Percentiles rank a stretch among this genome's conserved stretches.
These are phyloP conservation scores for Elsinoe arachidis DNA, from an alignment of 2,329 filamentous ascomycete species.

Conservation along the genomic window DNA sequence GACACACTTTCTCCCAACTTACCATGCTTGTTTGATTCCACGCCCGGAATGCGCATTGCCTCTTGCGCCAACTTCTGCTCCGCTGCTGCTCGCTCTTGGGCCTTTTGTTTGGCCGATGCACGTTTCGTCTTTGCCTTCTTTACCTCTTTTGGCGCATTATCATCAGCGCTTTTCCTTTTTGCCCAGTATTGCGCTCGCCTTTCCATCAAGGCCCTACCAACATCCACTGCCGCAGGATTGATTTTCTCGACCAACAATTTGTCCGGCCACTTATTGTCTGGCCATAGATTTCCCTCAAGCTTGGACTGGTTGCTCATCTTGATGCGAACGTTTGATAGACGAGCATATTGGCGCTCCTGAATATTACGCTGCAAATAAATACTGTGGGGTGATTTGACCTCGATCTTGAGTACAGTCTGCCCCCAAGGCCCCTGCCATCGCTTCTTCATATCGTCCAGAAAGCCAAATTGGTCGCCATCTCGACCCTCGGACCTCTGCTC, in stretches of 20 bases:
- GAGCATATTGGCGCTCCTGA: conserved; percentile 52
- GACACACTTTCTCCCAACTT: not conserved
- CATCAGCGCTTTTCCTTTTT: conserved; percentile 25
- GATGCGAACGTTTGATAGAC: conserved; percentile 63
- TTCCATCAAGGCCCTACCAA: conserved; percentile 48
- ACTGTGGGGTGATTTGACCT: conserved; percentile 61
- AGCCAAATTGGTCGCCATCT: conserved; percentile 51
- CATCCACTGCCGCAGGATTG: conserved; percentile 23
- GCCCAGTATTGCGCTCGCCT: conserved; percentile 55
- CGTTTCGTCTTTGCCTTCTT: conserved; percentile 22
- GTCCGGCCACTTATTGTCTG: conserved; percentile 44
- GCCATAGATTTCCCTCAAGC: conserved; percentile 65
- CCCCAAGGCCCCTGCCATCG: conserved; percentile 71
- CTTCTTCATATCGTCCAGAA: conserved; percentile 32
- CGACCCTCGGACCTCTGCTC: conserved; percentile 26
- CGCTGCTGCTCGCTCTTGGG: conserved; percentile 26
- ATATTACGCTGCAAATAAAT: conserved; percentile 48
- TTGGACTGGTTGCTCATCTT: conserved; percentile 47
- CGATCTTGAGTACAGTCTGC: conserved; percentile 61
- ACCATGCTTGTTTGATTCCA: conserved; percentile 7
- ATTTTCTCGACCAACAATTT: conserved; percentile 48
- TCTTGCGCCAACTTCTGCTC: conserved; percentile 27
- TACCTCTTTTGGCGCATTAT: conserved; percentile 14
- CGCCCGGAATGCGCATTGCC: not conserved
- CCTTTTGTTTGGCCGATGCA: conserved; percentile 29